Evolutionary conservation across 225 moss, liverwort and hornwort genomes (phyloP), one percentile per base, ranked within the genome.

Genomic region (Thuidium tamariscinum): DNA sequence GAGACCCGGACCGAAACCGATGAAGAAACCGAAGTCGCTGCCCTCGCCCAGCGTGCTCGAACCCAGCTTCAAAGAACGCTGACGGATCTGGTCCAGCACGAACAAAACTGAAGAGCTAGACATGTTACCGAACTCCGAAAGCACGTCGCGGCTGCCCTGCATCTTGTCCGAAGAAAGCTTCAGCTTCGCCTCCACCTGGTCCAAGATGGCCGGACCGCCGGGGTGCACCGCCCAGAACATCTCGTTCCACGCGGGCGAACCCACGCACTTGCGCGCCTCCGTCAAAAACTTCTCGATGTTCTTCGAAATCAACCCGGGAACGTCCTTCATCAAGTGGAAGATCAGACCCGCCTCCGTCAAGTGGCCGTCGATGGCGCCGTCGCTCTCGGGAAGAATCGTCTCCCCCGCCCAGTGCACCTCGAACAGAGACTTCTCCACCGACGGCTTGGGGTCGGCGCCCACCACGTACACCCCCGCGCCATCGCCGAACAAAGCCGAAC

Each of bases 131-230:
- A 75, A 75, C 75, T 75, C 75, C 0, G 75, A 75, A 75, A 75
- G 36, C 54, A 75, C 75, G 75, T 75, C 75, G 75, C 75, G 75
- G 23, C 75, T 75, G 75, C 75, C 75, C 75, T 54, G 54, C 75
- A 75, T 23, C 75, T 75, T 75, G 9, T 75, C 75, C n/a, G 52
- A 52, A 23, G 75, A 75, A 52, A 75, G 75, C 75, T 75, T 1
- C 8, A 94, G 87, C 92, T 94, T 92, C 14, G 91, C 90, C 79
- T 94, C 93, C n/a, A 83, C 83, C 73, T 90, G 84, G 83, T 94
- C 83, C 83, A 83, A 46, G 26, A 83, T 83, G 17, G 83, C 83
- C 12, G 73, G 83, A 5, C 83, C 83, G 1, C 83, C 83, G 1
- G 83, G 83, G 2, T 83, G 73, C 12, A 83, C 83, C 32, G 59